Base-by-base conservation (phyloP, 2,329 filamentous ascomycete genomes). In the Thelonectria blattea region DNA sequence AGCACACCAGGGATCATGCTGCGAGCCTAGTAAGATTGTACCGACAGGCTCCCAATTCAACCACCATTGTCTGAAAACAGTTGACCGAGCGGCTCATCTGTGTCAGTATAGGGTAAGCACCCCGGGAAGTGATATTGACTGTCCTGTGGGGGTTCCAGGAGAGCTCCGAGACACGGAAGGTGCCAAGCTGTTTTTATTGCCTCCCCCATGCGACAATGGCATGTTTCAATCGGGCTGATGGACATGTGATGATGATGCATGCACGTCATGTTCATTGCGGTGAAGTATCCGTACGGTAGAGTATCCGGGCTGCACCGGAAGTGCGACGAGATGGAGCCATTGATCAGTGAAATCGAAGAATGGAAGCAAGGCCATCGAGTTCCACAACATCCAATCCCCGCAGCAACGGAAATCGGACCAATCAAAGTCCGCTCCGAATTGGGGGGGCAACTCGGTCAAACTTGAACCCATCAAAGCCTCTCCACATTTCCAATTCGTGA, bases 121-220 rank as follows among this genome's bases (percentile, higher is more conserved):
- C 5, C n/a, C 17, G 39, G 14, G 5, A 15, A 45, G 30, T 51
- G 41, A 51, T 41, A 24, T 17, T 41, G 55, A 37, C 48, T 15
- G 50, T 18, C 49, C 17, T n/a, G 20, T 18, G 46, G 47, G 32
- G 57, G 57, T 24, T 45, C 42, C 27, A 50, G 12, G 30, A 59
- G 47, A 32, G 42, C 57, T 60, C 57, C 52, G 57, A 60, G 52
- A 34, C 52, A 60, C 52, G 52, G 52, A 60, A 14, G 46, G 47
- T 42, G 34, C 47, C 17, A 52, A 56, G 30, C 14, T 17, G 45
- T 42, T 10, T 30, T 30, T 7, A 30, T 30, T 30, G 8, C 27
- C 27, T 30, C 27, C 22, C 22, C 57, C 52, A 60, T 55, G 57
- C 22, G 22, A 42, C 51, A 42, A 55, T 55, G 46, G 48, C 46